Evolutionary conservation across 116 monocot genomes (phyloP), one percentile per base, ranked within the genome.

Genomic region (Dioscorea cayenensis): DNA sequence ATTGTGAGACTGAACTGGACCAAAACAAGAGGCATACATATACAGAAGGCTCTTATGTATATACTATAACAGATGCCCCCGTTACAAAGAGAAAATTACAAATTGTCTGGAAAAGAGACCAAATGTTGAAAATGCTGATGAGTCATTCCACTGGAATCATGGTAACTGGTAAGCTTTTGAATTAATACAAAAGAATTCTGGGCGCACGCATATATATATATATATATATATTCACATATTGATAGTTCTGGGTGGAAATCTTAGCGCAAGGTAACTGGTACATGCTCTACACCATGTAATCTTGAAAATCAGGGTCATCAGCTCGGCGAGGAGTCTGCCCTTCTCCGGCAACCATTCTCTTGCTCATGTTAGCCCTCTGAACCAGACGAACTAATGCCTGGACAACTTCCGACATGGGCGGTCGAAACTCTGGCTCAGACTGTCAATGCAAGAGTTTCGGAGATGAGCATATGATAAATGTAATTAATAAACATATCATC

Each of bases 381-480:
- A 97, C 88, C 18, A 97, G 83, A 25, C 93, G 92, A 14, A 92
- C 93, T 49, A 97, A 51, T 20, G 90, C 82, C 71, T 97, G 90
- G 17, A 93, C 97, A 58, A 97, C 92, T 66, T 97, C 97, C 14
- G 97, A 90, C 86, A 97, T 97, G 14, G 92, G 96, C 12, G 90
- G 97, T 71, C 97, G 82, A 77, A 92, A 92, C 69, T 92, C 93
- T 16, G 90, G 97, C 76, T 97, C 97, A 6, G 83, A 60, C 97
- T 97, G 82, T 66, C 23, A n/a, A 66, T 59, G 72, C 37, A 48
- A 38, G 4, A 25, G 49, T n/a, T 74, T 55, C 4, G 51, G 7
- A 58, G 29, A 17, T 28, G 50, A 70, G 25, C 13, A 70, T 23
- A 12, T 1, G 7, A 43, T 3, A 49, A 13, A 43, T 22, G 10